Percentiles rank a stretch among this genome's conserved stretches.
These are phyloP conservation scores for Nannizzia gypsea DNA, from an alignment of 2,329 filamentous ascomycete species.

Conservation along the genomic window DNA sequence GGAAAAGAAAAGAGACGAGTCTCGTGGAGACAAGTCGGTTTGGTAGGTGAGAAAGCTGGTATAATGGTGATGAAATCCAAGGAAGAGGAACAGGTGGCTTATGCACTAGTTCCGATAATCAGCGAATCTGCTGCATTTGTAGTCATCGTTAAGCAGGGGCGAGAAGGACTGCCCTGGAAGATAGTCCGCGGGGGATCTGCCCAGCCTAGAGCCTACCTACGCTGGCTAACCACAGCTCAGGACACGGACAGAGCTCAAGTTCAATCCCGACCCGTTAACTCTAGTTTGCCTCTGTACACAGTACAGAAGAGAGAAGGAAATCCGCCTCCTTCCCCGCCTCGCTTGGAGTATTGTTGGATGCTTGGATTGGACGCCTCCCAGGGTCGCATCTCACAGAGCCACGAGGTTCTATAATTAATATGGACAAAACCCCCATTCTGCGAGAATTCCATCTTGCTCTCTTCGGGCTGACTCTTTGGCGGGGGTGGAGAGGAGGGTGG, in stretches of 20 bases:
- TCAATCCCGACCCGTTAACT: too few relatives aligned
- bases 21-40: not conserved
- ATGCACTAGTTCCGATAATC: not conserved
- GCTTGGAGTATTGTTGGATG: not conserved
- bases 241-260: not conserved
- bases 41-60: not conserved
- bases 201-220: not conserved
- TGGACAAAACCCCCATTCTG: not conserved
- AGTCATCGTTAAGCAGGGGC: not conserved
- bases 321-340: not conserved
- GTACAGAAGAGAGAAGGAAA: not conserved
- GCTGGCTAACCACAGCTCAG: not conserved
- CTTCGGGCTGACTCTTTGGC: too few relatives aligned
- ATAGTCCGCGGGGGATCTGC: slow-evolving; percentile 2
- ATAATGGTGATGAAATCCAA: not conserved
- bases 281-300: not conserved
- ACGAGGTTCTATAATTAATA: slow-evolving; percentile 4
- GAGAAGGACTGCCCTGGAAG: too few relatives aligned
- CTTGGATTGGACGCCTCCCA: not conserved
- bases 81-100: not conserved
- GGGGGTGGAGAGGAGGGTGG: too few relatives aligned
- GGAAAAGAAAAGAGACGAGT: not conserved
- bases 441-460: too few relatives aligned
- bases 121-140: not conserved
- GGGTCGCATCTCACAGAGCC: slow-evolving; percentile 4